Evolutionary conservation across 306 rosid species (phyloP).

Genomic region (Alnus glutinosa): DNA sequence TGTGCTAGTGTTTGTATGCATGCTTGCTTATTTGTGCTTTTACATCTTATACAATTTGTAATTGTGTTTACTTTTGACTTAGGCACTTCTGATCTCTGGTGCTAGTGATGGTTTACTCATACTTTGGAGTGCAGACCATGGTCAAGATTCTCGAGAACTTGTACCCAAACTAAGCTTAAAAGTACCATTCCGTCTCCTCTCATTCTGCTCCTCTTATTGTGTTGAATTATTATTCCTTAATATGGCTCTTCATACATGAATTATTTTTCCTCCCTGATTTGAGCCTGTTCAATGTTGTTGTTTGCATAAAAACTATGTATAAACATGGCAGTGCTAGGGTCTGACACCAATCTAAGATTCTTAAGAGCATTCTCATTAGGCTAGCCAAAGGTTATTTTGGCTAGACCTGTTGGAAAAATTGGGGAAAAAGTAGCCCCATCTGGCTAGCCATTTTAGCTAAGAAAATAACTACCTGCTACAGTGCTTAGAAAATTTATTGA

Average conservation of each 20-base stretch:
- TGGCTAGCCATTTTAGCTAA: no score
- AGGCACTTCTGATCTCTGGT: conserved; percentile 96
- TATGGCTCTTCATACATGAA: conserved; percentile 18
- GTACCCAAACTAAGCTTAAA: conserved; percentile 95
- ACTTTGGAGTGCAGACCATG: conserved; percentile 96
- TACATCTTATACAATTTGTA: conserved; percentile 10
- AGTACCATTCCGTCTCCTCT: conserved; percentile 41
- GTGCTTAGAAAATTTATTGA: no score
- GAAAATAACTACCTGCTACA: no score
- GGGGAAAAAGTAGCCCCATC: no score
- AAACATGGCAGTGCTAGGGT: conserved; percentile 4
- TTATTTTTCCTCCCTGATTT: conserved; percentile 16
- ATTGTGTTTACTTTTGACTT: conserved; percentile 35
- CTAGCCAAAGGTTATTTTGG: no score
- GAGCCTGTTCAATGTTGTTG: conserved; percentile 5
- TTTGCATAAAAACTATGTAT: conserved; percentile 26
- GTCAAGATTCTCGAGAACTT: conserved; percentile 96
- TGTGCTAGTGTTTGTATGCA: neutral
- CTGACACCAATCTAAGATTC: conserved; percentile 20
- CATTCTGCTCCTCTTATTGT: conserved; percentile 13
- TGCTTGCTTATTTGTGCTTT: neutral
- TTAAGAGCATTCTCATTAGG: no score
- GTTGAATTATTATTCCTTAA: conserved; percentile 22
- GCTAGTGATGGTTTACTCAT: conserved; percentile 95
- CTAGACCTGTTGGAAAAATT: no score